Base-by-base conservation (phyloP, 2,329 filamentous ascomycete species). In the Metarhizium rileyi region DNA sequence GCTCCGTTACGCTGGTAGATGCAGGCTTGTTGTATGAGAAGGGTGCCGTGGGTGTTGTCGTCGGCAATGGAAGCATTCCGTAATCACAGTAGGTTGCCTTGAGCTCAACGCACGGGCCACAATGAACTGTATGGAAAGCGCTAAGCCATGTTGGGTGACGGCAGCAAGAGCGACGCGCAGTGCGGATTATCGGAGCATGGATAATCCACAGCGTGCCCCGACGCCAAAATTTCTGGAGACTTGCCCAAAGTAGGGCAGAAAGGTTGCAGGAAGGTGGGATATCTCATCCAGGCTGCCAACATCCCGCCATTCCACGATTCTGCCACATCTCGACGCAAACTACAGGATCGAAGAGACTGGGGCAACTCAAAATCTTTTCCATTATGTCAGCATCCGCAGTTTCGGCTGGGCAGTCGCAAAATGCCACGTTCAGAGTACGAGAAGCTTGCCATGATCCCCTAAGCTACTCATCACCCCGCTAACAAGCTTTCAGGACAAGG, bases 401-500 rank as follows among this genome's bases (percentile, higher is more conserved):
- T 53, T 61, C 63, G 48, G 57, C 57, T 51, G 68, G 68, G 56
- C 64, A 59, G 61, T 68, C 67, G 56, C 66, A 70, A 56, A 78
- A 79, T 71, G 71, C 73, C 59, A 72, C 77, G 55, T 81, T 81
- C 66, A 75, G 75, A 62, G 78, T 81, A 70, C 56, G 71, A 57
- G 45, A 42, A 65, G 63, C 63, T 61, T 46, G 48, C 49, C 36
- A 60, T 45, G 46, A 48, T 42, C 50, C 44, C 50, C 50, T 38
- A 56, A 65, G 61, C 59, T 67, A 55, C 35, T 5, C 9, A 43
- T 48, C 52, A 67, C 60, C 62, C 62, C 63, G 62, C 62, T 66
- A 70, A 59, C 71, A 58, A 48, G 46, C 57, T 47, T 59, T 46
- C 59, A 84, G 81, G 80, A 84, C 66, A 98, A 96, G 82, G 93